Evolutionary conservation across 1,284 basidiomycete genomes (phyloP).

Genomic region (Ganoderma multipileum): DNA sequence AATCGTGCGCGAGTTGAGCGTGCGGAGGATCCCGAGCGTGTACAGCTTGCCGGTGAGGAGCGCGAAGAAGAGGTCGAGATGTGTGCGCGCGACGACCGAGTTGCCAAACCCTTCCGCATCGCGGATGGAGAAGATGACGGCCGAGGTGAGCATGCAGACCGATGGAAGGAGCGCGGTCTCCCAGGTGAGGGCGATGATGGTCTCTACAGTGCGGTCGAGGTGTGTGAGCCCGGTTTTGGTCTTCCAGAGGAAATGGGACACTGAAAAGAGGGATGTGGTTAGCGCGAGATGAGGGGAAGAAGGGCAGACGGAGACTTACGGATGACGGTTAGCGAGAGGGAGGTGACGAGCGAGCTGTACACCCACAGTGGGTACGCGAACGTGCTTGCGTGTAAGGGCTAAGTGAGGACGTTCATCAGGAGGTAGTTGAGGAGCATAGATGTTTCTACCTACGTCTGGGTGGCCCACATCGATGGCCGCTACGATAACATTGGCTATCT

Average conservation of each 20-base stretch:
- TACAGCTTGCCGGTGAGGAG: slow-evolving; percentile 59
- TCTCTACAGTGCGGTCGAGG: slow-evolving; percentile 49
- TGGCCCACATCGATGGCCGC: slow-evolving; percentile 17
- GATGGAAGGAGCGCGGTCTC: slow-evolving; percentile 56
- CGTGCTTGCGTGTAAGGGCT: slow-evolving; percentile 45
- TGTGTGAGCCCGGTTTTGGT: slow-evolving; percentile 51
- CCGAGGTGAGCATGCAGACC: slow-evolving; percentile 50
- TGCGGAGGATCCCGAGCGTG: slow-evolving; percentile 53
- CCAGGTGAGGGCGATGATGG: slow-evolving; percentile 54
- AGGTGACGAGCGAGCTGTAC: slow-evolving; percentile 43
- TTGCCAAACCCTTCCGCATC: slow-evolving; percentile 36
- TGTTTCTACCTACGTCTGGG: slow-evolving; percentile 34
- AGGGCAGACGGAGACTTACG: slow-evolving; percentile 42
- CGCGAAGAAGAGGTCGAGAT: slow-evolving; percentile 55
- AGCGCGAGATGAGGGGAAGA: slow-evolving; percentile 4
- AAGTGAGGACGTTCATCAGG: not conserved
- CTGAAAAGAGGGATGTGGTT: slow-evolving; percentile 25
- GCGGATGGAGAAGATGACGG: slow-evolving; percentile 47
- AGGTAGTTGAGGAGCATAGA: not conserved
- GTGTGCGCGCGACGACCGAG: slow-evolving; percentile 31
- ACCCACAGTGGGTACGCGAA: slow-evolving; percentile 37
- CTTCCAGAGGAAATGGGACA: slow-evolving; percentile 49
- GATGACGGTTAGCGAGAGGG: slow-evolving; percentile 48
- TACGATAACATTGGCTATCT: slow-evolving; percentile 30
- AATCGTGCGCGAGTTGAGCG: slow-evolving; percentile 50